Conservation (phyloP, 257 asterid species). For the Solanum etuberosum region DNA sequence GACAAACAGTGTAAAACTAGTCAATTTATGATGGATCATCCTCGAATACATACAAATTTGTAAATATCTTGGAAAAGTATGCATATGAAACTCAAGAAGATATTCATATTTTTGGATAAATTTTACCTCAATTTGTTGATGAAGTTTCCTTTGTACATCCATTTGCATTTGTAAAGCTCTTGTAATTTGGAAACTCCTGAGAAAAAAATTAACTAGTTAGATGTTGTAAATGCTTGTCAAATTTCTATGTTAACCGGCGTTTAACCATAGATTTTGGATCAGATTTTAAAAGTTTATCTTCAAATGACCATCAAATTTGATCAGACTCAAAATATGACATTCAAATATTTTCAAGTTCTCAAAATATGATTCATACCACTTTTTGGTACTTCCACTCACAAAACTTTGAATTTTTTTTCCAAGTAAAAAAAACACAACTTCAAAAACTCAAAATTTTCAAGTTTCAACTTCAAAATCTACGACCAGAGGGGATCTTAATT, state of each 20-base stretch:
- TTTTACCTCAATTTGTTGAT: slow-evolving; percentile 83
- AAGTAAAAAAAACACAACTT: not conserved
- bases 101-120: not conserved
- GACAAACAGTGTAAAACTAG: not conserved
- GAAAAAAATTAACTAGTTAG: slow-evolving; percentile 1
- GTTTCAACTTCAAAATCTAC: not conserved
- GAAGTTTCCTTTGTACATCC: slow-evolving; percentile 89
- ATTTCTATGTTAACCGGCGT: not conserved
- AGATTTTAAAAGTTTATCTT: not conserved
- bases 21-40: not conserved
- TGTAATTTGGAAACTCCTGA: slow-evolving; percentile 43
- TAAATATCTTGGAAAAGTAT: not conserved
- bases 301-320: not conserved
- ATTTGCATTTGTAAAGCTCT: slow-evolving; percentile 68
- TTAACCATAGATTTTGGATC: not conserved
- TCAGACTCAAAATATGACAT: not conserved
- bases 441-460: not conserved
- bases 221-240: not conserved
- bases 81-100: not conserved
- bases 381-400: not conserved
- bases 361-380: not conserved
- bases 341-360: too few relatives aligned
- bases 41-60: not conserved
- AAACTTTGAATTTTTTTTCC: not conserved
- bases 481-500: not conserved